These are phyloP conservation scores for Udeniomyces megalosporus DNA, from an alignment of 768 basidiomycete species.

Conservation along the genomic window DNA sequence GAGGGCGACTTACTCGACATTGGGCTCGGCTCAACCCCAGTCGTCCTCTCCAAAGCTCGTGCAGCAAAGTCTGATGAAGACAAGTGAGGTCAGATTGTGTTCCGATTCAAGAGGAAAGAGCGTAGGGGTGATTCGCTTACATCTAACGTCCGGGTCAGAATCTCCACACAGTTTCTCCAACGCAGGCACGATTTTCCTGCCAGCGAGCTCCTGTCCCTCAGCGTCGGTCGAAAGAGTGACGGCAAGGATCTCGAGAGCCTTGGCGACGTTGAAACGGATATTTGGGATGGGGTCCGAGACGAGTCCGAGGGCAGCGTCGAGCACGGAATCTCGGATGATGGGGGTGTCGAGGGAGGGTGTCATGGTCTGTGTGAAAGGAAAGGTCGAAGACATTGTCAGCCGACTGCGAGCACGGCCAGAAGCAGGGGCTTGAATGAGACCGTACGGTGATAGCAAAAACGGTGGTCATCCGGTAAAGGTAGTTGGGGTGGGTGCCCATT, in stretches of 20 bases:
- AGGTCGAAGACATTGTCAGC: not conserved
- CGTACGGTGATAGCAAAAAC: conserved; percentile 92
- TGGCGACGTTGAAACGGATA: conserved; percentile 97
- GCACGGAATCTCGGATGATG: conserved; percentile 66
- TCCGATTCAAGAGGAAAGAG: not conserved
- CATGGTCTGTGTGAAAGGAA: conserved; percentile 53
- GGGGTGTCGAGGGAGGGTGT: conserved; percentile 72
- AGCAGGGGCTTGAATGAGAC: conserved; percentile 13
- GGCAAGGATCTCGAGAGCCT: conserved; percentile 78
- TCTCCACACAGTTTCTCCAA: conserved; percentile 77
- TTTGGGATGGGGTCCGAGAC: conserved; percentile 88
- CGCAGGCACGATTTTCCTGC: conserved; percentile 58
- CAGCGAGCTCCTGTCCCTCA: conserved; percentile 60
- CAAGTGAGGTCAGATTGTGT: not conserved
- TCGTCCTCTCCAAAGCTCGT: conserved; percentile 50
- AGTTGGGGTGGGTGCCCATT: conserved; percentile 94
- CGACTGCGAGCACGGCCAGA: not conserved
- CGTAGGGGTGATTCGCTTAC: not conserved
- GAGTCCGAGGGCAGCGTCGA: conserved; percentile 65
- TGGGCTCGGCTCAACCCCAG: conserved; percentile 10
- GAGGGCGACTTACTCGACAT: not conserved
- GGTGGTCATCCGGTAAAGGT: conserved; percentile 95
- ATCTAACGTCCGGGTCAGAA: conserved; percentile 87
- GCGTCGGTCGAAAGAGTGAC: conserved; percentile 41
- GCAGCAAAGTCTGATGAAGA: conserved; percentile 46